phyloP scores from a whole-genome alignment of 768 basidiomycete genomes.

The Amanita polypyramis region DNA sequence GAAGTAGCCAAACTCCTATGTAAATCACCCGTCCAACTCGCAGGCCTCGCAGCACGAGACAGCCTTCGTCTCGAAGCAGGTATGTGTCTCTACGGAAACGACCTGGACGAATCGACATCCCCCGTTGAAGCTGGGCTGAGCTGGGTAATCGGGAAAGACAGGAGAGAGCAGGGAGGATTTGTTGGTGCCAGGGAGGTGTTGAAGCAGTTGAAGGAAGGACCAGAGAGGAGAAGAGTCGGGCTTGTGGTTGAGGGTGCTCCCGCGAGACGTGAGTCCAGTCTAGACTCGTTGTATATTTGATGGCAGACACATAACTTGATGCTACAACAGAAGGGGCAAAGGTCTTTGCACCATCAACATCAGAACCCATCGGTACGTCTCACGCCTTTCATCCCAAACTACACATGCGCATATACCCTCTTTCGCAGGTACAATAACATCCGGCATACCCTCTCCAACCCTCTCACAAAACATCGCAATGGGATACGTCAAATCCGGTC shows the following conservation, averaged over 20 bases:
- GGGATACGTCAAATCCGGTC: constrained; percentile 78
- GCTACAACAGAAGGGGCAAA: constrained; percentile 58
- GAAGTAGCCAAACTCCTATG: constrained; percentile 60
- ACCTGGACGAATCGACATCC: constrained; percentile 77
- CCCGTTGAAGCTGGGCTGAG: constrained; percentile 86
- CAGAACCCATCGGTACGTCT: constrained; percentile 48
- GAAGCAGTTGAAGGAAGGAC: constrained; percentile 72
- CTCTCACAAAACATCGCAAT: constrained; percentile 90
- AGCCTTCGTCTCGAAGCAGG: constrained; percentile 93
- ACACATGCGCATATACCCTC: neutral
- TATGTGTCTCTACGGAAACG: constrained; percentile 93
- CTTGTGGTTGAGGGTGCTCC: constrained; percentile 77
- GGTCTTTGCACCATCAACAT: constrained; percentile 46
- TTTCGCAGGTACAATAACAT: constrained; percentile 62
- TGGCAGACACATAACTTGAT: neutral
- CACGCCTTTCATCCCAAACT: constrained; percentile 2
- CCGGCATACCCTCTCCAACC: constrained; percentile 92
- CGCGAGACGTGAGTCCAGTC: constrained; percentile 62
- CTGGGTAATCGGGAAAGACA: constrained; percentile 92
- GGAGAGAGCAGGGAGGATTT: constrained; percentile 56
- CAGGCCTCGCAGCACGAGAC: constrained; percentile 89
- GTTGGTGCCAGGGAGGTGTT: constrained; percentile 70
- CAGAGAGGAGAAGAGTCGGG: constrained; percentile 70
- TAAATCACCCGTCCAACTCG: constrained; percentile 62
- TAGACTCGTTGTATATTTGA: neutral